Base-by-base conservation (phyloP, 192 early-diverging fungal species). In the Umbelopsis sp. region DNA sequence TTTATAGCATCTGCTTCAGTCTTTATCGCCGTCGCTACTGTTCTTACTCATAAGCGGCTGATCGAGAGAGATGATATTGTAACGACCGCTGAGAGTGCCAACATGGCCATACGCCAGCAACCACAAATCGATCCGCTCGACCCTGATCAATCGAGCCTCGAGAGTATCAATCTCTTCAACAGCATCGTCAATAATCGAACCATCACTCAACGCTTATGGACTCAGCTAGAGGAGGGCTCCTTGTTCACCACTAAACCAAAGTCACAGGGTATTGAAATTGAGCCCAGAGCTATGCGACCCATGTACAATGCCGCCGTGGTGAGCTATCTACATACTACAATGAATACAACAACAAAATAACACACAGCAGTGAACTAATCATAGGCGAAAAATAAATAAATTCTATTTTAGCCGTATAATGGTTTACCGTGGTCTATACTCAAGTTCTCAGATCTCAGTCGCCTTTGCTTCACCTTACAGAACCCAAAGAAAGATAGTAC, bases 11-110 rank as follows among this genome's bases (percentile, higher is more conserved):
- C 31, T 12, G 56, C 56, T 14, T 62, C 56, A 7, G 26, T 62
- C 29, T 8, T 62, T 10, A 62, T 62, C 31, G 31, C 31, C 31
- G 26, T 59, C 2, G 54, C 22, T 10, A 25, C 29, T 12, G 54
- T 62, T 11, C 56, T 62, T 20, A n/a, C 56, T 4, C 56, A 62
- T n/a, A 62, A 62, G 20, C 56, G 56, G 12, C 31, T 62, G 26
- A 34, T 29, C 29, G 29, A 34, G 20, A 9, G 31, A 62, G 56
- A 62, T 14, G 29, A 29, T 5, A 20, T 31, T 4, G 16, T 5
- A 16, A 14, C 26, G 29, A 31, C 56, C 3, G 12, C 43, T 1
- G 47, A 49, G 20, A 62, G 26, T 34, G 56, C 14, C 11, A 26
- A 34, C n/a, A 34, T 62, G 4, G 26, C 29, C 12, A 49, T 49